These are phyloP conservation scores for Cercospora sp. DNA, from an alignment of 2,329 filamentous ascomycete species.

Conservation along the genomic window DNA sequence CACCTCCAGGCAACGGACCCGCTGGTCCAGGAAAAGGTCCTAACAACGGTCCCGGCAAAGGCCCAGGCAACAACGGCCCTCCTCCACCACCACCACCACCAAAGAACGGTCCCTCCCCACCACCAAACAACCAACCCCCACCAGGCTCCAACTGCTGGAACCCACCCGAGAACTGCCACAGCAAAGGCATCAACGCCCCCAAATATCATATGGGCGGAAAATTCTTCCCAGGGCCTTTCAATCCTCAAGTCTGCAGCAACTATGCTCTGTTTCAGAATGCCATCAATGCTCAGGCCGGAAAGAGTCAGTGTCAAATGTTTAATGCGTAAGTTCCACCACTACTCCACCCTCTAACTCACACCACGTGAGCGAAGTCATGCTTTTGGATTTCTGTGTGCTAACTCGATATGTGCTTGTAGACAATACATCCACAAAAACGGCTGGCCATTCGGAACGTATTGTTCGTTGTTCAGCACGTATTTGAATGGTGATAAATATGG, in stretches of 20 bases:
- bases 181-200: conserved; percentile 26
- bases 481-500: conserved; percentile 23
- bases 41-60: not conserved
- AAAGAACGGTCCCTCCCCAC: conserved; percentile 3
- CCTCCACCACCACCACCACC: not conserved
- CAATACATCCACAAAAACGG: conserved; percentile 32
- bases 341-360: too few relatives aligned
- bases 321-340: conserved; percentile 25
- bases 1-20: not conserved
- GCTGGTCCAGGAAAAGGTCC: not conserved
- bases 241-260: conserved; percentile 34
- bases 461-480: conserved; percentile 27
- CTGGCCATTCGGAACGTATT: conserved; percentile 31
- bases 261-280: conserved; percentile 30
- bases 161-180: conserved; percentile 21
- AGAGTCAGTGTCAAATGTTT: conserved; percentile 32
- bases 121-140: conserved; percentile 13
- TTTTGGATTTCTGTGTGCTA: not conserved
- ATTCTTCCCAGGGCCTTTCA: conserved; percentile 35
- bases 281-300: conserved; percentile 18
- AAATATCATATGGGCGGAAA: conserved; percentile 28
- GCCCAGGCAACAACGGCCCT: not conserved
- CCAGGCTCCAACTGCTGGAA: conserved; percentile 2
- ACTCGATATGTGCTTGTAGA: not conserved
- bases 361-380: too few relatives aligned